phyloP scores from a whole-genome alignment of 176 grass and related monocot species.

The Tuctoria greenei region DNA sequence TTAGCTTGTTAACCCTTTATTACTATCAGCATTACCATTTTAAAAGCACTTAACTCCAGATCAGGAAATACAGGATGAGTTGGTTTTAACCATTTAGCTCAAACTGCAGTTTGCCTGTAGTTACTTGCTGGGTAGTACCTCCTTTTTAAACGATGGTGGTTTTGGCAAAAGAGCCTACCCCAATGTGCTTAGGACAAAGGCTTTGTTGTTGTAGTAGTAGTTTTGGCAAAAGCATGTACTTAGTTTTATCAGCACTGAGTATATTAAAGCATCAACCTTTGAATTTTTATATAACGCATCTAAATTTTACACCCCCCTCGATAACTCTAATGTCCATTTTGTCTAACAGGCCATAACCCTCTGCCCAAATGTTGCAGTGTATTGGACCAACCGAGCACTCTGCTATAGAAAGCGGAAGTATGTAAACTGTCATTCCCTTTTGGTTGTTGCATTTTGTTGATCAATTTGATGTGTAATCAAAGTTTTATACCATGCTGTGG shows the following conservation, averaged over 20 bases:
- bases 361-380: conserved; percentile 65
- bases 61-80: not conserved
- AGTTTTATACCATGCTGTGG: conserved; percentile 23
- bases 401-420: conserved; percentile 84
- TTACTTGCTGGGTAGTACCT: not conserved
- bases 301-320: not conserved
- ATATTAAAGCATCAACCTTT: not conserved
- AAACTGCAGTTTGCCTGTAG: not conserved
- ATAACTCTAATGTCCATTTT: conserved; percentile 43
- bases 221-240: not conserved
- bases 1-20: not conserved
- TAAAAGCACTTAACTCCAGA: not conserved
- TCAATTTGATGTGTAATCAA: conserved; percentile 1
- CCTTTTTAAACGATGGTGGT: not conserved
- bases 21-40: not conserved
- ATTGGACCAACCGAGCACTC: conserved; percentile 80
- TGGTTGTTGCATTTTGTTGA: conserved; percentile 21
- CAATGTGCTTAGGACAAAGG: no score
- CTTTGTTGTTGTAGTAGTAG: no score
- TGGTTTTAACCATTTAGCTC: not conserved
- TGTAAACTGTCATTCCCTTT: conserved; percentile 43
- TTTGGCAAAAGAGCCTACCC: conserved; percentile 14
- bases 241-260: not conserved
- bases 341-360: conserved; percentile 77
- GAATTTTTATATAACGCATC: not conserved